These are phyloP conservation scores for Linnemannia zychae DNA, from an alignment of 192 early-diverging fungal genomes.

Conservation along the genomic window DNA sequence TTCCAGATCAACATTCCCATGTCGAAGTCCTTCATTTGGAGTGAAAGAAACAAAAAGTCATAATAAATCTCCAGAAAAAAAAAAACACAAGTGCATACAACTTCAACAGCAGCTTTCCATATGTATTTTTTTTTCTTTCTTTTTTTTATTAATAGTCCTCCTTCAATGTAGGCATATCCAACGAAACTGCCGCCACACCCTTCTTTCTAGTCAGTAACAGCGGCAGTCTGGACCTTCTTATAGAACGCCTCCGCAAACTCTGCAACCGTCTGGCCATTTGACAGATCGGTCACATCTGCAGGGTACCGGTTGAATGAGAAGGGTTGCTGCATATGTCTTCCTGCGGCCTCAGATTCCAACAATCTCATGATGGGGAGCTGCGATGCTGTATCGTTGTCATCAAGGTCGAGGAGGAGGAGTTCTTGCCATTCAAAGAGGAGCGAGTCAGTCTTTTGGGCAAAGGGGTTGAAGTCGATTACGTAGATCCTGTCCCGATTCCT, in stretches of 20 bases:
- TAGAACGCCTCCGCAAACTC: constrained; percentile 81
- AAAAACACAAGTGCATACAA: not conserved
- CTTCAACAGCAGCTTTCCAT: not conserved
- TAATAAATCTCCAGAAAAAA: not conserved
- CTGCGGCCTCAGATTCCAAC: constrained; percentile 58
- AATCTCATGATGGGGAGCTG: constrained; percentile 17
- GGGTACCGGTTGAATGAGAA: constrained; percentile 79
- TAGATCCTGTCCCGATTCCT: constrained; percentile 71
- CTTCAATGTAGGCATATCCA: not conserved
- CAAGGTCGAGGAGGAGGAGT: constrained; percentile 62
- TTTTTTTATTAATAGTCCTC: not conserved
- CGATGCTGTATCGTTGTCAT: not conserved
- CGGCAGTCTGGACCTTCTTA: constrained; percentile 34
- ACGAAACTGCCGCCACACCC: not conserved
- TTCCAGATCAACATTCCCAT: constrained; percentile 46
- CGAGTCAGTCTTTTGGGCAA: constrained; percentile 81
- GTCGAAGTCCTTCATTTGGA: constrained; percentile 23
- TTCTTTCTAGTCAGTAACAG: not conserved
- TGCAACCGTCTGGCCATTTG: constrained; percentile 74
- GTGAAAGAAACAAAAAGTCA: constrained; percentile 17
- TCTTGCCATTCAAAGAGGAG: constrained; percentile 90
- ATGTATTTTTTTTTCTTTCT: not conserved
- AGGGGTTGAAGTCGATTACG: constrained; percentile 95
- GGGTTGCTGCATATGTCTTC: constrained; percentile 50
- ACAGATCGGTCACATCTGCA: constrained; percentile 80